Conservation (phyloP, 2,329 filamentous ascomycete genomes). For the Monosporascus sp. region DNA sequence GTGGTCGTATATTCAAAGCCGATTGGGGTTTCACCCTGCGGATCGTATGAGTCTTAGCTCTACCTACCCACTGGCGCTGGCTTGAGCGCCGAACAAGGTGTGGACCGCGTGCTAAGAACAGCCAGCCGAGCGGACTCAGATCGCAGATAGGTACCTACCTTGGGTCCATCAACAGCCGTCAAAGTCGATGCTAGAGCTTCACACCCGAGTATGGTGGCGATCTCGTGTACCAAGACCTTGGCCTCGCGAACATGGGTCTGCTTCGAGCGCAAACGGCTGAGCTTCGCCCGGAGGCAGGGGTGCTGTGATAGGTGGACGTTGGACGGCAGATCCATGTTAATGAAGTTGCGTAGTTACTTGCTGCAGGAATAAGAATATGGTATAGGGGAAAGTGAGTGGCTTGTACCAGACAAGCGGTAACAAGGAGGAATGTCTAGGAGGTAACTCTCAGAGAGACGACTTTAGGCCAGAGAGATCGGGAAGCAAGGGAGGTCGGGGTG, state of each 20-base stretch:
- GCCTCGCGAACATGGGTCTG: constrained; percentile 68
- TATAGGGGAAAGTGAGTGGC: too few relatives aligned
- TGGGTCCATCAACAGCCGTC: constrained; percentile 50
- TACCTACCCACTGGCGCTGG: too few relatives aligned
- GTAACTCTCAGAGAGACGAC: too few relatives aligned
- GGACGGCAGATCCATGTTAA: constrained; percentile 39
- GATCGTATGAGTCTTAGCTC: too few relatives aligned
- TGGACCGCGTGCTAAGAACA: too few relatives aligned
- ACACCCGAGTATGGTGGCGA: constrained; percentile 73
- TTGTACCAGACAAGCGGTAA: too few relatives aligned
- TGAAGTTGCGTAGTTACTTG: neutral
- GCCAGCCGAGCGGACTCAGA: neutral
- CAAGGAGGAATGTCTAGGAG: too few relatives aligned
- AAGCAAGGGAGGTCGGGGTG: too few relatives aligned
- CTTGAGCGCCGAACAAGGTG: too few relatives aligned
- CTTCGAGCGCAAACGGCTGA: constrained; percentile 79
- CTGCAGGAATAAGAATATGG: too few relatives aligned
- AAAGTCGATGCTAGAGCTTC: constrained; percentile 71
- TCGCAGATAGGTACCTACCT: constrained; percentile 43
- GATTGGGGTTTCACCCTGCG: constrained; percentile 70
- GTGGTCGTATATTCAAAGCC: constrained; percentile 69
- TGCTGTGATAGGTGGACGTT: constrained; percentile 77
- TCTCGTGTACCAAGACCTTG: constrained; percentile 79
- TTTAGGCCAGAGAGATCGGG: too few relatives aligned
- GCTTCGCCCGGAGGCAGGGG: constrained; percentile 81